A percentile compares a stretch with the other conserved stretches of the same genome.
Conservation (phyloP, 345 rosid species). For the Camelina hispida region DNA sequence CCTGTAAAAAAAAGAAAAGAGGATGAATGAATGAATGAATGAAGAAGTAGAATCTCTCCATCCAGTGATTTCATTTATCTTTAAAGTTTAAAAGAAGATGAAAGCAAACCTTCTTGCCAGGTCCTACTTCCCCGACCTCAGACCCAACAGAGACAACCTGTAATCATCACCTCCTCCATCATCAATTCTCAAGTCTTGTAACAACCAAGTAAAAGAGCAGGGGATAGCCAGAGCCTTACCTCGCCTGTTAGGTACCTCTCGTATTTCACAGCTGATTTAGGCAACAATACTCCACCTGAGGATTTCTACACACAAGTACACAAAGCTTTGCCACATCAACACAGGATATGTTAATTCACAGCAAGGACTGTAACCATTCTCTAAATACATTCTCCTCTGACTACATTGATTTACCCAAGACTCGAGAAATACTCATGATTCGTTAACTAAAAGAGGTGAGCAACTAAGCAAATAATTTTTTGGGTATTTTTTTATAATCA, state of each 20-base stretch:
- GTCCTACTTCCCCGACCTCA: conserved; percentile 60
- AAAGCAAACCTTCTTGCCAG: conserved; percentile 72
- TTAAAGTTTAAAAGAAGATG: neutral
- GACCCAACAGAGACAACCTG: conserved; percentile 76
- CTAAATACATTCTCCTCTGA: conserved; percentile 1
- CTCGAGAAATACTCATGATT: neutral
- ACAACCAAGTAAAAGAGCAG: neutral
- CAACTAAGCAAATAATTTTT: neutral
- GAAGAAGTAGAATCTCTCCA: neutral
- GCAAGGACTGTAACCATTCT: neutral
- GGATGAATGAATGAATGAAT: neutral
- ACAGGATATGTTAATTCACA: neutral
- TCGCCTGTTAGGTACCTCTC: conserved; percentile 79
- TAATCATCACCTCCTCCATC: neutral
- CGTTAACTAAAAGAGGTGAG: neutral
- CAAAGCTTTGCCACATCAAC: neutral
- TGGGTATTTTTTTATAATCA: neutral
- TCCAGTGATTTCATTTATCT: neutral
- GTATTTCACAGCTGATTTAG: conserved; percentile 84
- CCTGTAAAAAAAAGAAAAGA: conserved; percentile 50
- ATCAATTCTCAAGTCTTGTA: neutral
- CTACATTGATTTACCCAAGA: neutral
- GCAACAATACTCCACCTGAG: conserved; percentile 76
- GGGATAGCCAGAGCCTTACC: conserved; percentile 47
- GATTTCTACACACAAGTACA: conserved; percentile 59